Evolutionary conservation across 2,329 filamentous ascomycete genomes (phyloP).

Genomic region (Cercospora canescens): DNA sequence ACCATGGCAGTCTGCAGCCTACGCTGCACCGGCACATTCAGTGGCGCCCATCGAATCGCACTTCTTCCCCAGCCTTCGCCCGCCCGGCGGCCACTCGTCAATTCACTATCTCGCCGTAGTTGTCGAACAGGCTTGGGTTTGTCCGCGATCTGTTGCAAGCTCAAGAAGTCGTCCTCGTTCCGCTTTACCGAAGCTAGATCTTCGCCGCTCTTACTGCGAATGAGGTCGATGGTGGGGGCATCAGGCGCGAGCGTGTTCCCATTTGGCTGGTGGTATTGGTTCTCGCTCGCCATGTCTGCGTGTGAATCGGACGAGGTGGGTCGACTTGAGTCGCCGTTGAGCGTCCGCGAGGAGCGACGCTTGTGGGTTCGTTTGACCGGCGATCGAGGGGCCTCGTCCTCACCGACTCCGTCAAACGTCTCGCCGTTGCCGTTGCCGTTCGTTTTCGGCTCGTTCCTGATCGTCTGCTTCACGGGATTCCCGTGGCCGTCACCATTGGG

Average conservation of each 20-base stretch:
- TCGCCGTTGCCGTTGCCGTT: conserved; percentile 22
- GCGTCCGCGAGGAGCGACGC: conserved; percentile 26
- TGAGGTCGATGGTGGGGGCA: conserved; percentile 43
- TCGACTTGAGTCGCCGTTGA: conserved; percentile 26
- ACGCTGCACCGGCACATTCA: conserved; percentile 61
- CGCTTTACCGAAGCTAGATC: conserved; percentile 38
- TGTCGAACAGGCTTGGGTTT: conserved; percentile 27
- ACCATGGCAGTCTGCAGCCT: conserved; percentile 53
- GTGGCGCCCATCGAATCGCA: conserved; percentile 82
- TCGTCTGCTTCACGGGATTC: conserved; percentile 16
- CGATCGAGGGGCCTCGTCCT: conserved; percentile 32
- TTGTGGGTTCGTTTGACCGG: conserved; percentile 31
- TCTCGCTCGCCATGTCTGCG: conserved; percentile 13
- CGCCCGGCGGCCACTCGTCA: conserved; percentile 55
- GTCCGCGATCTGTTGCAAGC: conserved; percentile 37
- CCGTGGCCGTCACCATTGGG: conserved; percentile 25
- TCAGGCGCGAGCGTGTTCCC: conserved; percentile 26
- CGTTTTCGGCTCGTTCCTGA: conserved; percentile 5
- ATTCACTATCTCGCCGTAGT: conserved; percentile 34
- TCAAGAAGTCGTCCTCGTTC: conserved; percentile 20
- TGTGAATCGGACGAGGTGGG: conserved; percentile 3
- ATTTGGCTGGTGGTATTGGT: not conserved
- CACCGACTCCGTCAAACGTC: conserved; percentile 31
- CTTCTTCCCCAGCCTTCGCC: conserved; percentile 53
- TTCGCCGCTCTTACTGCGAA: conserved; percentile 46